Evolutionary conservation across 108 stramenopile species (phyloP).

Genomic region (Nitzschia inconspicua): DNA sequence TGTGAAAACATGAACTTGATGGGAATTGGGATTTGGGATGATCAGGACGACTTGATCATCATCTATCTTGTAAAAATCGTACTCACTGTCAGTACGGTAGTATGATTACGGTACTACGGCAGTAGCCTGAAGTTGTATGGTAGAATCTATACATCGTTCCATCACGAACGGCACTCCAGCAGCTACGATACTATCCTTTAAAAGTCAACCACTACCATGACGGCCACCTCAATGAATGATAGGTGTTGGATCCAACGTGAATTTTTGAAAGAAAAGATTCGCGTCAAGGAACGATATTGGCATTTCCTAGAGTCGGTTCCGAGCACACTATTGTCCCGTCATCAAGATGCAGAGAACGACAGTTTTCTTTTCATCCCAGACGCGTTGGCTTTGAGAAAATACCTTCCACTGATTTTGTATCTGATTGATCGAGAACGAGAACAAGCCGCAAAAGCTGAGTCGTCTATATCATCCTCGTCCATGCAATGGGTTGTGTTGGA

Average conservation of each 20-base stretch:
- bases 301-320: not conserved
- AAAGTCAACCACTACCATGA: not conserved
- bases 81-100: no score
- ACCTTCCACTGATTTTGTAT: conserved; percentile 33
- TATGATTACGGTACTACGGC: no score
- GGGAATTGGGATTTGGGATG: no score
- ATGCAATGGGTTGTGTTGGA: conserved; percentile 33
- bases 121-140: not conserved
- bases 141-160: not conserved
- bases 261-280: conserved; percentile 43
- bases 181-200: no score
- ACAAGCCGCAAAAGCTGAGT: not conserved
- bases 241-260: conserved; percentile 24
- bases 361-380: conserved; percentile 33
- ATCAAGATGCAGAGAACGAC: not conserved
- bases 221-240: not conserved
- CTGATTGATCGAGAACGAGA: conserved; percentile 6
- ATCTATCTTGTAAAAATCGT: no score
- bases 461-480: no score
- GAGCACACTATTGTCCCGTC: not conserved
- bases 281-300: conserved; percentile 39
- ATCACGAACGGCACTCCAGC: no score
- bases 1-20: no score
- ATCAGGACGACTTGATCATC: no score
- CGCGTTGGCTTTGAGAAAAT: conserved; percentile 38